Evolutionary conservation across 2,329 filamentous ascomycete genomes (phyloP).

Genomic region (Eutypella sp.): DNA sequence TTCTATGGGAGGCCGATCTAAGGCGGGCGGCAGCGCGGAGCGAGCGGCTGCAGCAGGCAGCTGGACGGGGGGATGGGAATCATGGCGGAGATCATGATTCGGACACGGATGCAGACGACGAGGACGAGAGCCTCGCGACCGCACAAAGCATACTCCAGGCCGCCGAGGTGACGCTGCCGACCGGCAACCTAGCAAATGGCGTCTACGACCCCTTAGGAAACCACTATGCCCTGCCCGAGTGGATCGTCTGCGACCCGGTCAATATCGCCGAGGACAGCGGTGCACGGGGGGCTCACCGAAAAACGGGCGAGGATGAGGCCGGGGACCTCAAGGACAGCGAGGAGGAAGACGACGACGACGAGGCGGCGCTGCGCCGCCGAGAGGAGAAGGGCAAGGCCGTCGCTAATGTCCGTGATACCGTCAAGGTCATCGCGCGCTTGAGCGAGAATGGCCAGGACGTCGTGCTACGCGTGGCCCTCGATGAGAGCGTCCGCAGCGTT

Average conservation of each 20-base stretch:
- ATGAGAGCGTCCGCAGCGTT: slow-evolving; percentile 61
- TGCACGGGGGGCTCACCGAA: slow-evolving; percentile 3
- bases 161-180: slow-evolving; percentile 69
- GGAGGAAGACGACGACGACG: slow-evolving; percentile 16
- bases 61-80: not conserved
- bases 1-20: slow-evolving; percentile 56
- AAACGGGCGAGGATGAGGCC: not conserved
- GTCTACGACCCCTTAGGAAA: slow-evolving; percentile 68
- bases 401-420: slow-evolving; percentile 46
- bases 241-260: slow-evolving; percentile 62
- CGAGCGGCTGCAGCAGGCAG: slow-evolving; percentile 1
- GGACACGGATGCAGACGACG: slow-evolving; percentile 21
- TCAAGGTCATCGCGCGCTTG: slow-evolving; percentile 57
- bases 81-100: slow-evolving; percentile 30
- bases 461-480: slow-evolving; percentile 48
- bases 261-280: slow-evolving; percentile 39
- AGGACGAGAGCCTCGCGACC: slow-evolving; percentile 47
- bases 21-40: slow-evolving; percentile 6
- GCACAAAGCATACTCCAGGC: slow-evolving; percentile 80
- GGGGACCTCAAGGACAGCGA: slow-evolving; percentile 2
- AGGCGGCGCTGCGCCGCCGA: slow-evolving; percentile 35
- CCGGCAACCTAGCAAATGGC: slow-evolving; percentile 65
- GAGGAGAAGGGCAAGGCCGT: slow-evolving; percentile 58
- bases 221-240: slow-evolving; percentile 64
- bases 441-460: slow-evolving; percentile 66